These are phyloP conservation scores for Apophysomyces ossiformis DNA, from an alignment of 371 early-diverging fungal species.

Conservation along the genomic window DNA sequence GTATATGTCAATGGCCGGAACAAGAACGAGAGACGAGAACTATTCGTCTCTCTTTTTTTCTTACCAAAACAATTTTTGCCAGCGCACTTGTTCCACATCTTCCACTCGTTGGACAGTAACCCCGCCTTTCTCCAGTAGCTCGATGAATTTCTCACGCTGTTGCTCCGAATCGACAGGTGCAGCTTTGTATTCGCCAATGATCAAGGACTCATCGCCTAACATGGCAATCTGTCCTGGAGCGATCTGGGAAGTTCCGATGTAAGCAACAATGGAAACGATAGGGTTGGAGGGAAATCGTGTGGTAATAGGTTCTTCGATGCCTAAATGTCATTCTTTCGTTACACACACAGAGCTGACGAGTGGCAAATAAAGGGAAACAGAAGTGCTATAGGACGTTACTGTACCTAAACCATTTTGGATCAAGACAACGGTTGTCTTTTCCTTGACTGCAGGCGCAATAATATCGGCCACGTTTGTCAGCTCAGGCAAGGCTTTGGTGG, in stretches of 20 bases:
- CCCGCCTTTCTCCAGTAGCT: slow-evolving; percentile 55
- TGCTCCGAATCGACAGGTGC: slow-evolving; percentile 30
- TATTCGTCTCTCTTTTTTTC: not conserved
- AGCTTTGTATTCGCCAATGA: slow-evolving; percentile 36
- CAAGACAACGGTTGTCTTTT: slow-evolving; percentile 70
- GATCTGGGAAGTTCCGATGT: slow-evolving; percentile 74
- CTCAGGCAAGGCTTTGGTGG: slow-evolving; percentile 78
- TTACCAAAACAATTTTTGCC: slow-evolving; percentile 86
- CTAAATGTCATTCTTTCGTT: not conserved
- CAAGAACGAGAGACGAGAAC: too few relatives aligned
- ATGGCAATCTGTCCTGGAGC: slow-evolving; percentile 62
- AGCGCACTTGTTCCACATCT: slow-evolving; percentile 74
- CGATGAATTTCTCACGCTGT: slow-evolving; percentile 37
- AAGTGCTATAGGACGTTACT: not conserved
- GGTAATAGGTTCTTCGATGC: slow-evolving; percentile 70
- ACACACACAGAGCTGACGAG: not conserved
- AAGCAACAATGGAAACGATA: slow-evolving; percentile 74
- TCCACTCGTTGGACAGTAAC: slow-evolving; percentile 51
- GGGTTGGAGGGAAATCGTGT: slow-evolving; percentile 70
- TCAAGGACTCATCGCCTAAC: slow-evolving; percentile 40
- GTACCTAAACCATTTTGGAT: slow-evolving; percentile 87
- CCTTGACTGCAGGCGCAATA: slow-evolving; percentile 65
- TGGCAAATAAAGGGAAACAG: not conserved
- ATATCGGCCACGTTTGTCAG: slow-evolving; percentile 64
- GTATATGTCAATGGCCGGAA: too few relatives aligned